Base-by-base conservation (phyloP, 306 rosid species). In the Lathyrus oleraceus region DNA sequence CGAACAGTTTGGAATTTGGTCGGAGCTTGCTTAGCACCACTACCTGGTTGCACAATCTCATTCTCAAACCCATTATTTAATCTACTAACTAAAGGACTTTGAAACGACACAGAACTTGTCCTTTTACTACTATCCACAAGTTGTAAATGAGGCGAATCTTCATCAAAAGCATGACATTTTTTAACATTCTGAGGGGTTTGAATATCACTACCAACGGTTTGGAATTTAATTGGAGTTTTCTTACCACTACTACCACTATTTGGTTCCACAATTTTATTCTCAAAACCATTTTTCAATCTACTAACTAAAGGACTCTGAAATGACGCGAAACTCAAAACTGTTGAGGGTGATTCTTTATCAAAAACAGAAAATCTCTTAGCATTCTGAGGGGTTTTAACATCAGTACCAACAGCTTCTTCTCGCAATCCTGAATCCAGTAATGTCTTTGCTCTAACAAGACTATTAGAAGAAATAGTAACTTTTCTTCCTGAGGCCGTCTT, bases 401-500 rank as follows among this genome's bases (percentile, higher is more conserved):
- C 5, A 27, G 59, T 70, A 51, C 76, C 73, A 65, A 9, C 52
- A 63, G 52, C 67, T 3, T 82, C 80, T 62, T 81, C 86, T 14
- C 75, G 70, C 72, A 82, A 72, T 35, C 61, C 61, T 1, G 80
- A 70, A 17, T 87, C 91, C 36, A 90, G 82, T 57, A 93, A 74
- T 11, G 86, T 61, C 84, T 88, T 93, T 14, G 98, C 98, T 77
- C 87, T 78, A 36, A 76, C 64, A 15, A 93, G 65, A 74, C 91
- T 88, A 4, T 69, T 77, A 15, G 96, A 65, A 74, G 97, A 88
- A 73, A 93, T 77, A 43, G 82, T 81, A 36, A 90, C 98, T 49
- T 15, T 39, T 79, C 84, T 93, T 59, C 98, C 94, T 9, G 98
- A 85, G 5, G 87, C 96, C 1, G 97, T 93, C 72, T 73, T 86